Evolutionary conservation across 805 yeast species (phyloP), one percentile per base, ranked within the genome.

Genomic region (Priceomyces medius): DNA sequence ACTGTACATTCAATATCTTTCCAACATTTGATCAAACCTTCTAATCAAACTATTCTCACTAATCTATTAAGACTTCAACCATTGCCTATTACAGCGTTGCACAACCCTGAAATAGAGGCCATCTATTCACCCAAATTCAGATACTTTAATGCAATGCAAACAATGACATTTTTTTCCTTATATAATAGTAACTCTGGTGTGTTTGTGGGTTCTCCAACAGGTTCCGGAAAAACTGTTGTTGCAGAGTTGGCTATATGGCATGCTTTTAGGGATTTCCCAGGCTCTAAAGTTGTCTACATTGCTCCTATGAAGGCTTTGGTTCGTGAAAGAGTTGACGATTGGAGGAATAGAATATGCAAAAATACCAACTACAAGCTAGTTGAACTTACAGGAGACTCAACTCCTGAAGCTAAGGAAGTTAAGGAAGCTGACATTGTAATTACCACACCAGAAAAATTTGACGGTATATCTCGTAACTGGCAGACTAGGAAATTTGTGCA

Each of bases 181-280:
- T 93, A 90, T 65, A 81, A 93, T 60, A 67, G 84, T 1, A 79
- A 85, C 47, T 76, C 84, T 1, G 86, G 85, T 58, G 90, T 85
- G 0, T 86, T 93, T 61, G 87, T 93, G 34, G 99, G 99, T 7
- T 89, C 98, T 0, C 99, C 99, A 2, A 93, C 99, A 2, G 99
- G 99, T 18, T 91, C 97, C 0, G 99, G 99, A 51, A 93, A 93
- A 62, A 93, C 99, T 0, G 85, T 93, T 24, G 98, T 95, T 20
- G 96, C 98, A 0, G 99, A 93, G 58, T 64, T 93, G 42, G 98
- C 98, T 0, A 87, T 93, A 12, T 93, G 98, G 97, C 91, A 89
- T 59, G 97, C 99, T 0, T 85, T 91, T 59, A 79, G 76, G 35
- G 84, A 85, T 35, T 81, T 74, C 43, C 97, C 97, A 0, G 79